Evolutionary conservation across 1,284 basidiomycete genomes (phyloP).

Genomic region (Uromyces viciae-fabae): DNA sequence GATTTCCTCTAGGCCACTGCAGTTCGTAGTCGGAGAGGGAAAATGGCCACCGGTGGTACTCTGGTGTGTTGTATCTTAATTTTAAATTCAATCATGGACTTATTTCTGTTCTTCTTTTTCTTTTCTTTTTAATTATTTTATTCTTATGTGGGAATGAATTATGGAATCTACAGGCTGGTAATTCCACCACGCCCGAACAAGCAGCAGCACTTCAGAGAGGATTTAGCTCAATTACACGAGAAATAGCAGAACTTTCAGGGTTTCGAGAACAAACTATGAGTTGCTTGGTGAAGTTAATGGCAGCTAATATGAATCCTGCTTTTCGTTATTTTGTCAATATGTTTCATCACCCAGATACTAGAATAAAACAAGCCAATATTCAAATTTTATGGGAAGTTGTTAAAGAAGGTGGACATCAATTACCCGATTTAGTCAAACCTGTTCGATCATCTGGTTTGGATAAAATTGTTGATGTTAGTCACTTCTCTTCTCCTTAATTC

Average conservation of each 20-base stretch:
- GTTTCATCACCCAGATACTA: slow-evolving; percentile 36
- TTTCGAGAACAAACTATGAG: slow-evolving; percentile 36
- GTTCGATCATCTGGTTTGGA: slow-evolving; percentile 23
- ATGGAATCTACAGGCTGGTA: not conserved
- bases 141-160: not conserved
- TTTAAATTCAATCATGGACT: not conserved
- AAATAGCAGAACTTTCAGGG: slow-evolving; percentile 14
- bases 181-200: not conserved
- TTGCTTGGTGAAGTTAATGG: slow-evolving; percentile 40
- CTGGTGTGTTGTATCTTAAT: not conserved
- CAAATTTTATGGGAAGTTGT: slow-evolving; percentile 43
- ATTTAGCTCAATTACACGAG: slow-evolving; percentile 39
- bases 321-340: slow-evolving; percentile 44
- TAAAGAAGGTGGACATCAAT: slow-evolving; percentile 34
- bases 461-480: slow-evolving; percentile 25
- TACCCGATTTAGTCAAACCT: slow-evolving; percentile 27
- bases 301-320: slow-evolving; percentile 34
- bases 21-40: slow-evolving; percentile 28
- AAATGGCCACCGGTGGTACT: slow-evolving; percentile 19
- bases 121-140: not conserved
- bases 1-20: slow-evolving; percentile 25
- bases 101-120: too few species aligned
- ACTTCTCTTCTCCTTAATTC: not conserved
- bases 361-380: slow-evolving; percentile 41
- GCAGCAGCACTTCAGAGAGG: slow-evolving; percentile 35